phyloP scores from a whole-genome alignment of 306 rosid species.

The Benincasa hispida region DNA sequence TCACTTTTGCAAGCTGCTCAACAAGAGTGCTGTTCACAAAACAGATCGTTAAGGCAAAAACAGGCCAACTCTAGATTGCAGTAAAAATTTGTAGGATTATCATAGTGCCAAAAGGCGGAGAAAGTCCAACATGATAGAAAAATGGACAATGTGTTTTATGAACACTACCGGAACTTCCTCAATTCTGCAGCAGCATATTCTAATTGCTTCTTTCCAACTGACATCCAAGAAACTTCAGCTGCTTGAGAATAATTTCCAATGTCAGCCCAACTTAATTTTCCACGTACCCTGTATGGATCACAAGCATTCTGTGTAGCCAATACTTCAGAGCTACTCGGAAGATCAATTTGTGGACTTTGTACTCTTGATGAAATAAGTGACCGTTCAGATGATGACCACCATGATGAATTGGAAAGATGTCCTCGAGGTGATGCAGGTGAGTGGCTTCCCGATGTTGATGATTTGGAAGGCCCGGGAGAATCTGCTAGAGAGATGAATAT shows the following conservation, averaged over 20 bases:
- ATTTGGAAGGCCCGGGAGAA: conserved; percentile 26
- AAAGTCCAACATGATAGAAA: not conserved
- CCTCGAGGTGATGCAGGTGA: conserved; percentile 44
- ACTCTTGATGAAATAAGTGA: conserved; percentile 42
- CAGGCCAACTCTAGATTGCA: not conserved
- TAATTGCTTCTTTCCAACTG: conserved; percentile 69
- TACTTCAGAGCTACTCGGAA: conserved; percentile 37
- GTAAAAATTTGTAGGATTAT: not conserved
- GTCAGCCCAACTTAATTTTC: conserved; percentile 60
- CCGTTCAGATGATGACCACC: conserved; percentile 71
- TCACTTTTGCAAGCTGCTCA: conserved; percentile 64
- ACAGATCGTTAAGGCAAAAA: conserved; percentile 1
- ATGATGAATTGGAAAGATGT: conserved; percentile 48
- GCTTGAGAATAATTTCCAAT: conserved; percentile 54
- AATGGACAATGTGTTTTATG: not conserved
- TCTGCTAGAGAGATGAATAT: conserved; percentile 61
- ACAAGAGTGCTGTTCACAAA: conserved; percentile 46
- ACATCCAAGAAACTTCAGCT: conserved; percentile 79
- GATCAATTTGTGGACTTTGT: conserved; percentile 53
- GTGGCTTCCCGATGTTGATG: conserved; percentile 30
- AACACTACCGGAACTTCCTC: conserved; percentile 49
- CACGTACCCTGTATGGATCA: conserved; percentile 59
- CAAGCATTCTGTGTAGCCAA: conserved; percentile 39
- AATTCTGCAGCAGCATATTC: conserved; percentile 72
- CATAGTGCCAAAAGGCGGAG: not conserved